Base-by-base conservation (phyloP, 2,329 filamentous ascomycete genomes). In the Alternaria panax region DNA sequence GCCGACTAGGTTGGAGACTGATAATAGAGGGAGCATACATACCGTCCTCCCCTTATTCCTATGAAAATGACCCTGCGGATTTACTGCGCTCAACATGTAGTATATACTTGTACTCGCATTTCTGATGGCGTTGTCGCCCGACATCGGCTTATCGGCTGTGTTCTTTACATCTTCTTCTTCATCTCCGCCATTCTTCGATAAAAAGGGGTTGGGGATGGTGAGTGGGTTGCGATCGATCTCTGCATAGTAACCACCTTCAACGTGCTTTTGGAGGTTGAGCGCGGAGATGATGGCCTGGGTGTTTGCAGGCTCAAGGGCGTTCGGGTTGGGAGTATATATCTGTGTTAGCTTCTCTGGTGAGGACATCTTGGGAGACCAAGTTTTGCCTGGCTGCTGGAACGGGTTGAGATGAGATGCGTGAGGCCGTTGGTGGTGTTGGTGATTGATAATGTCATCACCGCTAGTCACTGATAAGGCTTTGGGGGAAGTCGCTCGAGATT, bases 51-150 rank as follows among this genome's bases (percentile, higher is more conserved):
- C 86, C 51, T 82, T 81, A 65, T 90, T 90, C 22, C 86, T 80
- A 71, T 92, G 89, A 66, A 90, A 90, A 18, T 79, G 79, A 0
- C 88, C 88, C 60, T 86, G 77, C 0, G 87, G 85, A 0, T 79
- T 80, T 20, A 67, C 67, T 0, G 86, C 84, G 0, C 86, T 89
- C 36, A 92, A 78, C 46, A 88, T 80, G 73, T 92, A 91, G 75
- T 84, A 86, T 52, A 91, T 91, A 2, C 82, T 83, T 0, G 87
- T 89, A 54, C 83, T 86, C 2, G 86, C 83, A 56, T 82, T 82
- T 32, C 88, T 82, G 16, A 81, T 76, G 9, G 68, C 51, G 3
- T 81, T 75, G 54, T 80, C 72, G 14, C 75, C 77, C 1, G 66
- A 73, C 16, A 79, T 80, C 20, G 79, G 77, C n/a, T 75, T 71